phyloP scores from a whole-genome alignment of 371 early-diverging fungal genomes.

The Capillidium heterosporum region DNA sequence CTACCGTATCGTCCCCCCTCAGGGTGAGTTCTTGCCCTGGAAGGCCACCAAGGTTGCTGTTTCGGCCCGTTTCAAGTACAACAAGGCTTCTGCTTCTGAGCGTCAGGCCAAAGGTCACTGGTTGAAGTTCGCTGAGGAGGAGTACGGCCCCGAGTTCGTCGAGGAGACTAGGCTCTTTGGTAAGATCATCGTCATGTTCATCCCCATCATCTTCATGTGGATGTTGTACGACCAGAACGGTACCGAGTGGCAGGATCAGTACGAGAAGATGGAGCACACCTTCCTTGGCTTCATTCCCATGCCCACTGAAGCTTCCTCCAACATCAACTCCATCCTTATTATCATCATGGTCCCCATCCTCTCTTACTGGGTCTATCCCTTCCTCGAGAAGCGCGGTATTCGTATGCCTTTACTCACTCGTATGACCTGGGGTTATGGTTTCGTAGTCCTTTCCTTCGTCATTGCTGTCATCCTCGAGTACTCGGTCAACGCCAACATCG shows the following conservation, averaged over 20 bases:
- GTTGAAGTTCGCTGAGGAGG: conserved; percentile 6
- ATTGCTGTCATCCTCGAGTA: neutral
- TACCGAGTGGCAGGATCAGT: conserved; percentile 11
- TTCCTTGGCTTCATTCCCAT: conserved; percentile 11
- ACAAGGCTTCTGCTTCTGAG: neutral
- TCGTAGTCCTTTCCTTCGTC: conserved; percentile 2
- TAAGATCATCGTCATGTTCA: conserved; percentile 13
- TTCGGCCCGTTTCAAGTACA: neutral
- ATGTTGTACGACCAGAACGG: conserved; percentile 35
- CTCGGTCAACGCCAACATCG: conserved; percentile 8
- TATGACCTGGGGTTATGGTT: neutral
- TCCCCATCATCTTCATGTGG: conserved; percentile 32
- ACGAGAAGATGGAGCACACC: conserved; percentile 14
- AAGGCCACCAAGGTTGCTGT: conserved; percentile 2
- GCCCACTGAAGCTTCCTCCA: conserved; percentile 1
- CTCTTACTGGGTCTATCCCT: conserved; percentile 3
- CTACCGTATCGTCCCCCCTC: conserved; percentile 33
- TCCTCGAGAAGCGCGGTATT: conserved; percentile 3
- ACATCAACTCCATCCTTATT: conserved; percentile 2
- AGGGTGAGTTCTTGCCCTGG: conserved; percentile 25
- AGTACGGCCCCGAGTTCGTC: neutral
- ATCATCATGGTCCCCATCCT: conserved; percentile 2
- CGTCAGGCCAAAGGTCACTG: neutral
- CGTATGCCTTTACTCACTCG: neutral
- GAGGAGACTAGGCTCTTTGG: conserved; percentile 7